A percentile compares a stretch with the other conserved stretches of the same genome.
Conservation (phyloP, 2,329 filamentous ascomycete genomes). For the Sclerotiophoma versabilis region DNA sequence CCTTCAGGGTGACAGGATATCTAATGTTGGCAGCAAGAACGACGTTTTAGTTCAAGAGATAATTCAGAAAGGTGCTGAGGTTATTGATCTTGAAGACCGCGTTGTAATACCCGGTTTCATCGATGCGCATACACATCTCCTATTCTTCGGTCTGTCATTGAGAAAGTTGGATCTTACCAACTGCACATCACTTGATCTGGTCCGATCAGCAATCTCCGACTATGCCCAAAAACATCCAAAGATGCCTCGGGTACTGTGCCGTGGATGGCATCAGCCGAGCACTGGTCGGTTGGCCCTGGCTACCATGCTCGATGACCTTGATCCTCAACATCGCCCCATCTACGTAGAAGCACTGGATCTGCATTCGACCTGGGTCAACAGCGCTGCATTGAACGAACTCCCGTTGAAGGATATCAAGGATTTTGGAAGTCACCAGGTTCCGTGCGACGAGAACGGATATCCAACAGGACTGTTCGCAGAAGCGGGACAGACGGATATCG, state of each 20-base stretch:
- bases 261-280: conserved; percentile 56
- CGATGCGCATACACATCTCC: conserved; percentile 62
- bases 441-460: conserved; percentile 11
- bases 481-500: conserved; percentile 24
- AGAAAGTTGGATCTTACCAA: conserved; percentile 55
- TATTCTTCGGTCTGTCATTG: conserved; percentile 59
- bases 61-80: conserved; percentile 5
- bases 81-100: conserved; percentile 40
- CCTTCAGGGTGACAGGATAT: conserved; percentile 11
- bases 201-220: conserved; percentile 52
- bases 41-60: conserved; percentile 4
- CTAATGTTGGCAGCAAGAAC: conserved; percentile 2
- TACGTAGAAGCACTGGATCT: conserved; percentile 62
- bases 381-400: conserved; percentile 56
- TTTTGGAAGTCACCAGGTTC: conserved; percentile 13
- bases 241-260: conserved; percentile 55
- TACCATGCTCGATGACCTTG: conserved; percentile 57
- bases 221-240: conserved; percentile 53
- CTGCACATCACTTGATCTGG: conserved; percentile 56
- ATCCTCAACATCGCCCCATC: conserved; percentile 53
- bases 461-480: conserved; percentile 21
- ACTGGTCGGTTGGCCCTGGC: conserved; percentile 57
- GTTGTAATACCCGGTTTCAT: conserved; percentile 60
- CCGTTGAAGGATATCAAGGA: conserved; percentile 48
- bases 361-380: conserved; percentile 61